Percentiles rank a stretch among this genome's conserved stretches.
phyloP scores from a whole-genome alignment of 768 basidiomycete genomes.

The Termitomyces sp. region DNA sequence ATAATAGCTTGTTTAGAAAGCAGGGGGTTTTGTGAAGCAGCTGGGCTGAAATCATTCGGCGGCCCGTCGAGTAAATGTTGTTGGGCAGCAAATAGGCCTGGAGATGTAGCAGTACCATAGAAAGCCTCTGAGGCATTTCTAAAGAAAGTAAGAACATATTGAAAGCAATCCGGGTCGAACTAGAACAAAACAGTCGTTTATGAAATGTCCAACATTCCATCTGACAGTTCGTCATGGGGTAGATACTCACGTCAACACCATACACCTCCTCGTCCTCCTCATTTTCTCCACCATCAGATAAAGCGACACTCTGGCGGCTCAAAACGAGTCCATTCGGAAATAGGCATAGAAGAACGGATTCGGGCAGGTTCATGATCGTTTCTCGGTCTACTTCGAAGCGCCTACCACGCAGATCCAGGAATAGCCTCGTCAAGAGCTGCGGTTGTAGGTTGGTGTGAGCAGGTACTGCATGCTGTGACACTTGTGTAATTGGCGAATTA shows the following conservation, averaged over 20 bases:
- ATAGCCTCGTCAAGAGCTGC: conserved; percentile 83
- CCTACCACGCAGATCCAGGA: conserved; percentile 87
- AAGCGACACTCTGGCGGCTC: conserved; percentile 77
- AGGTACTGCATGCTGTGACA: conserved; percentile 62
- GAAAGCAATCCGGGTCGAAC: conserved; percentile 98
- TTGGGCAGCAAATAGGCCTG: conserved; percentile 77
- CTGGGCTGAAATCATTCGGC: conserved; percentile 57
- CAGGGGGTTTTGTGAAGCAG: conserved; percentile 84
- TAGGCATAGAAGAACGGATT: conserved; percentile 92
- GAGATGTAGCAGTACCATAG: conserved; percentile 77
- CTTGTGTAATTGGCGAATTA: conserved; percentile 55
- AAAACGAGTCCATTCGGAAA: conserved; percentile 97
- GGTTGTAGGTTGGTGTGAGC: conserved; percentile 75
- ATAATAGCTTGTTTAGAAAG: conserved; percentile 97
- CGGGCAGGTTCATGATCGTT: conserved; percentile 97
- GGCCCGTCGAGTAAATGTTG: conserved; percentile 74
- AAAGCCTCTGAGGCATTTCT: conserved; percentile 83
- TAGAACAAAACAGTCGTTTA: conserved; percentile 29
- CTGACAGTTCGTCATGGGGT: background rate
- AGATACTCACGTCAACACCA: conserved; percentile 5
- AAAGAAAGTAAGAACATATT: conserved; percentile 93
- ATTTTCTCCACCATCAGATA: conserved; percentile 71
- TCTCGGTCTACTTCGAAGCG: conserved; percentile 96
- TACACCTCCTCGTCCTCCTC: conserved; percentile 84
- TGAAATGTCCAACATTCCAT: conserved; percentile 4